These are phyloP conservation scores for Pythium monospermum DNA, from an alignment of 352 stramenopile species.

Conservation along the genomic window DNA sequence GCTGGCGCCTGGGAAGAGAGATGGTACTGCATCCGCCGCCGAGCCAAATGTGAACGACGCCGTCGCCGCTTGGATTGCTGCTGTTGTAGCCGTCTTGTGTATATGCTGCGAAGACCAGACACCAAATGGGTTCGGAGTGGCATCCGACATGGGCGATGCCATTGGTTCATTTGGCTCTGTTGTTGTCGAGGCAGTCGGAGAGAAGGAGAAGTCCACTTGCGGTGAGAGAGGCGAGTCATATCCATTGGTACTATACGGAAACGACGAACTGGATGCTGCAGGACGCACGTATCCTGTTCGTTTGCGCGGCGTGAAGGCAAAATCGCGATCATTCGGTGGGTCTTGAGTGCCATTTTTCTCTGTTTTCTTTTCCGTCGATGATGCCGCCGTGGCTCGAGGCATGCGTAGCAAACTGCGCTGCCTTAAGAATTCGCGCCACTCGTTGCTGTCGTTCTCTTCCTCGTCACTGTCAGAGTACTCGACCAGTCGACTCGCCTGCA, in stretches of 20 bases:
- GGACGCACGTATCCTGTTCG: slow-evolving; percentile 7
- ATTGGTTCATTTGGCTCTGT: neutral
- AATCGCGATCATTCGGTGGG: slow-evolving; percentile 13
- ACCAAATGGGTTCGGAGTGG: neutral
- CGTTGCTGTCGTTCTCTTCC: slow-evolving; percentile 33
- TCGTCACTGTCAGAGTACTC: slow-evolving; percentile 55
- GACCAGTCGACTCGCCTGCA: slow-evolving; percentile 28
- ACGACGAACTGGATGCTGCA: neutral
- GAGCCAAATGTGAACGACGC: slow-evolving; percentile 10
- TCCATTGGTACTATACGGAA: too few relatives aligned
- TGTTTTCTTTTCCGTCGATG: neutral
- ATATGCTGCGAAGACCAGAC: slow-evolving; percentile 14
- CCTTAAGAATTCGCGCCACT: slow-evolving; percentile 31
- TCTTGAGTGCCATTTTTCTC: too few relatives aligned
- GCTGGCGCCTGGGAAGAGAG: neutral
- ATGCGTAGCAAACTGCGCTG: slow-evolving; percentile 21
- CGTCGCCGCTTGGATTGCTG: neutral
- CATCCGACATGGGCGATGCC: neutral
- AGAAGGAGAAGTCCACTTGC: neutral
- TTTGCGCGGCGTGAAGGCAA: slow-evolving; percentile 18
- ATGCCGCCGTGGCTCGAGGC: slow-evolving; percentile 1
- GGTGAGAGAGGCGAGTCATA: too few relatives aligned
- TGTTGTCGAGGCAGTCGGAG: neutral
- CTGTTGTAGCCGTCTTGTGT: neutral
- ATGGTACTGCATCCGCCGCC: neutral